Evolutionary conservation across 768 basidiomycete species (phyloP).

Genomic region (Lactifluus pinguis): DNA sequence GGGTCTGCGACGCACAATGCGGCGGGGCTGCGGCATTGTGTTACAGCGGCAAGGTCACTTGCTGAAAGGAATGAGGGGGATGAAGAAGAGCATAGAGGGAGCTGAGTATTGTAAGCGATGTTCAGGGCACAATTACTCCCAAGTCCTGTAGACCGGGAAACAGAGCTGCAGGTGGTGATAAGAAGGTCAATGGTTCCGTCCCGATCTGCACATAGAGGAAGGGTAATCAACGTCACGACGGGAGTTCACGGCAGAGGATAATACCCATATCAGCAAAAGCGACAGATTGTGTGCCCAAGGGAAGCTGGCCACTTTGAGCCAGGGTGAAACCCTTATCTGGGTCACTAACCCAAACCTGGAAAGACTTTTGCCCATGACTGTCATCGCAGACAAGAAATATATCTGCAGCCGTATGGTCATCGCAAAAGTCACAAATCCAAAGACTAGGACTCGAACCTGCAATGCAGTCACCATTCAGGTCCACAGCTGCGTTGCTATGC

Average conservation of each 20-base stretch:
- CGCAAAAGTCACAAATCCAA: background rate
- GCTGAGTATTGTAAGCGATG: conserved; percentile 89
- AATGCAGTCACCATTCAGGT: conserved; percentile 91
- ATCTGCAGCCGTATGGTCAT: conserved; percentile 38
- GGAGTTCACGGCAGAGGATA: conserved; percentile 8
- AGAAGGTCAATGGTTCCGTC: conserved; percentile 97
- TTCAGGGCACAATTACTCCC: conserved; percentile 77
- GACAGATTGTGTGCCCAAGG: conserved; percentile 66
- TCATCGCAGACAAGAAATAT: conserved; percentile 82
- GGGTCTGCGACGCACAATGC: conserved; percentile 78
- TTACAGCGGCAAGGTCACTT: conserved; percentile 26
- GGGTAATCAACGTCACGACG: background rate
- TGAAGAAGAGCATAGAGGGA: conserved; percentile 59
- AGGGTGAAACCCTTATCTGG: conserved; percentile 68
- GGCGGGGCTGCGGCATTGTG: conserved; percentile 59
- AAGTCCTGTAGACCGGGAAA: conserved; percentile 59
- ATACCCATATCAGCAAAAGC: conserved; percentile 87
- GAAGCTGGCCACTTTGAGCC: conserved; percentile 58
- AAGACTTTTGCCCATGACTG: conserved; percentile 42
- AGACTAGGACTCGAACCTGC: conserved; percentile 47
- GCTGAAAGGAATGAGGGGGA: conserved; percentile 42
- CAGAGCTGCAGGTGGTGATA: conserved; percentile 71
- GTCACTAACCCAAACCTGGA: conserved; percentile 90
- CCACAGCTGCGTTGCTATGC: conserved; percentile 91
- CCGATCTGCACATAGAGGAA: conserved; percentile 45